Base-by-base conservation (phyloP, 768 basidiomycete species). In the Cubamyces lactineus region DNA sequence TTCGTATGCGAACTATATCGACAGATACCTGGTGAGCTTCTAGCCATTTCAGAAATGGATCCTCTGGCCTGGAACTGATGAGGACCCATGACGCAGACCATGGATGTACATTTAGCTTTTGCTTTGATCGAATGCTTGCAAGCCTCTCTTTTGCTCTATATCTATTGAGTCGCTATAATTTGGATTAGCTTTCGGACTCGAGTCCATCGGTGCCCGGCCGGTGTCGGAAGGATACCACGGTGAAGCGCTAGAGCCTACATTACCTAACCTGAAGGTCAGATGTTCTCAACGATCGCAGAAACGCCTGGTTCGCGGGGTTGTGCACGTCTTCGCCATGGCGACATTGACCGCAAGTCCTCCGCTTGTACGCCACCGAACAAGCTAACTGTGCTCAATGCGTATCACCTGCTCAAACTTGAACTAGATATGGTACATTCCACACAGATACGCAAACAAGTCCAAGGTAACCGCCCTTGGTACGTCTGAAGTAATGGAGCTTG, bases 91-190 rank as follows among this genome's bases (percentile, higher is more conserved):
- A 41, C 40, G 28, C 45, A 59, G 62, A 55, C 46, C 12, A 16
- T 28, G 53, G 40, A 59, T 30, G 28, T 41, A 19, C 47, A 5
- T 50, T 28, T 39, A 48, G 8, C 34, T 23, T 48, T 53, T 41
- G 55, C 45, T 34, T 41, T 42, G 52, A 49, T 45, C 58, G 58
- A 49, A 54, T 13, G 40, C 21, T 4, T 48, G 21, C 55, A 49
- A 52, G 21, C 19, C 40, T 26, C 51, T 38, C 43, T 49, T 53
- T 46, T 56, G 58, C 63, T 56, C 45, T 23, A 56, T 64, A 60
- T 59, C 60, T 64, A 64, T 64, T 41, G 7, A n/a, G 53, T 50
- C 23, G 40, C 54, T 64, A 54, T 64, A 60, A 59, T 56, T 49
- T 53, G 58, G 58, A 64, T 56, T n/a, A 40, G 50, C 54, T 52